Evolutionary conservation across 176 grass and related monocot species (phyloP).

Genomic region (Carex kokanica): DNA sequence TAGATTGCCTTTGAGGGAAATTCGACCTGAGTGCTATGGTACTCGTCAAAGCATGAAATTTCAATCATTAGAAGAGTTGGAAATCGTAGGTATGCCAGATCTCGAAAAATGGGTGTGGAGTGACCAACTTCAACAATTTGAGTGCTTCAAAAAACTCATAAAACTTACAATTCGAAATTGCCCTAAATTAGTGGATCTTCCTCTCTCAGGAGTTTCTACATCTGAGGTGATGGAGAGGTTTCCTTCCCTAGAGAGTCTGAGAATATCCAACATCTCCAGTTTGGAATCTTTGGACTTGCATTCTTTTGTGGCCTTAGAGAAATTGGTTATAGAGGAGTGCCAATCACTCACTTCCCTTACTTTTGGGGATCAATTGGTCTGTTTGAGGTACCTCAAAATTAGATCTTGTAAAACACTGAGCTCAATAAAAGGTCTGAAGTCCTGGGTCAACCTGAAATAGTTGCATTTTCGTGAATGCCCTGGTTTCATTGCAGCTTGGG

Average conservation of each 20-base stretch:
- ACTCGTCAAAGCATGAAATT: background rate
- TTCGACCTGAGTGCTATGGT: background rate
- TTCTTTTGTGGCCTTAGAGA: constrained; percentile 12
- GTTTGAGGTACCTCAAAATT: background rate
- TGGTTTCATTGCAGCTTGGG: background rate
- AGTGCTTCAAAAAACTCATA: constrained; percentile 3
- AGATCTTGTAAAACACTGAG: rapidly evolving
- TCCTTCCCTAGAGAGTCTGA: background rate
- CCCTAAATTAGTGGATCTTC: background rate
- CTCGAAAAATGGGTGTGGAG: constrained; percentile 14
- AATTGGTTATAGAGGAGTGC: background rate
- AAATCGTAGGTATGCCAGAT: background rate
- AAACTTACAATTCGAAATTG: background rate
- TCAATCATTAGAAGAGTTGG: constrained; percentile 30
- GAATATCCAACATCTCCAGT: background rate
- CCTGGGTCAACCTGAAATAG: background rate
- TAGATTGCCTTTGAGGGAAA: background rate
- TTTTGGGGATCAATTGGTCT: background rate
- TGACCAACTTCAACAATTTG: background rate
- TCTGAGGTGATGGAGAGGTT: background rate
- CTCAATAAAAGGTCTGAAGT: constrained; percentile 16
- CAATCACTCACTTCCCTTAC: background rate
- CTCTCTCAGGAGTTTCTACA: background rate
- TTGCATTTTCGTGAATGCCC: rapidly evolving
- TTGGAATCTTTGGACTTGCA: background rate